Conservation (phyloP, 1,284 basidiomycete species). For the Ceratobasidium sp. region DNA sequence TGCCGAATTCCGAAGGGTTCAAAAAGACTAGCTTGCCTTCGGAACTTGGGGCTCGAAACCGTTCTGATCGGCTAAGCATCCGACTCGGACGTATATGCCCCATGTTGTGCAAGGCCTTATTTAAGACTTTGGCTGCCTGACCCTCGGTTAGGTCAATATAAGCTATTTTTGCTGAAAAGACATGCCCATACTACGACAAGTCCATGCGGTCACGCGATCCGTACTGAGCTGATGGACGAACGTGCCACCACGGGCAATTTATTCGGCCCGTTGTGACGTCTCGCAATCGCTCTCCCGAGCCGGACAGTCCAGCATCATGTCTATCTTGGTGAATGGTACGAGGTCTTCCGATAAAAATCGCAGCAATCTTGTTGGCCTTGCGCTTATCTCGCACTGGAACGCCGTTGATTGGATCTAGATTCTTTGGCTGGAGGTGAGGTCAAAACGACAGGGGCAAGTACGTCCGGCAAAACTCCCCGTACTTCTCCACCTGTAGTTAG, state of each 20-base stretch:
- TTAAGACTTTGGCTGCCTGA: neutral
- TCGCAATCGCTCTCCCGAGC: constrained; percentile 9
- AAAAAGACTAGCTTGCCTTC: constrained; percentile 8
- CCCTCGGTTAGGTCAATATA: constrained; percentile 4
- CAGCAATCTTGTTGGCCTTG: constrained; percentile 28
- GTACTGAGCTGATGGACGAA: constrained; percentile 12
- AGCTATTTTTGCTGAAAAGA: neutral
- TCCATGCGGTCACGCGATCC: neutral
- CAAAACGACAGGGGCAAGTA: constrained; percentile 15
- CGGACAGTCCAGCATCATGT: constrained; percentile 15
- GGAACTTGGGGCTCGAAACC: neutral
- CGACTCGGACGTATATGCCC: constrained; percentile 1
- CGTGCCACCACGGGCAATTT: constrained; percentile 19
- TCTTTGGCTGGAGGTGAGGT: constrained; percentile 17
- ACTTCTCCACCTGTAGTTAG: constrained; percentile 28
- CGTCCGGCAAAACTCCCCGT: constrained; percentile 31
- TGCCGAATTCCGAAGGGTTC: neutral
- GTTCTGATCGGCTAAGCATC: neutral
- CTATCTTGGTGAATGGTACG: constrained; percentile 3
- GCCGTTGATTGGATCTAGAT: constrained; percentile 43
- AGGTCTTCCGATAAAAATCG: constrained; percentile 43
- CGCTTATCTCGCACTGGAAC: constrained; percentile 29
- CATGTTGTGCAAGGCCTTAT: neutral
- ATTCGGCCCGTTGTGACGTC: constrained; percentile 1
- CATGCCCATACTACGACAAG: constrained; percentile 9